phyloP scores from a whole-genome alignment of 495 filamentous ascomycete species.

The Penicillium turbatum region DNA sequence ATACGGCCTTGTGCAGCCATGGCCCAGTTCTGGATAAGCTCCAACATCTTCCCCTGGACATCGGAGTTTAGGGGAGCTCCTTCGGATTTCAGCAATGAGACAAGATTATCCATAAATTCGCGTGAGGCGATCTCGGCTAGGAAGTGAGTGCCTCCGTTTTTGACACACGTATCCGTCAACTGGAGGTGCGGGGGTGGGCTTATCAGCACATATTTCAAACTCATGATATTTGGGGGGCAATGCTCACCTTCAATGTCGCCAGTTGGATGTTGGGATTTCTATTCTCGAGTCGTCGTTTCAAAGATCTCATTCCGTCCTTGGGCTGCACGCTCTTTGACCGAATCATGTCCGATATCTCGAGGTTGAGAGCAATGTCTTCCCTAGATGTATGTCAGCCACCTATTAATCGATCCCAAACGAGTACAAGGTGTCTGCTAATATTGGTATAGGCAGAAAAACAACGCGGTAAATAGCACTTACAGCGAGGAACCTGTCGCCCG shows the following conservation, averaged over 20 bases:
- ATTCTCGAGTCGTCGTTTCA: constrained; percentile 90
- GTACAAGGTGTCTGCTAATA: neutral
- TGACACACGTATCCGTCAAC: constrained; percentile 97
- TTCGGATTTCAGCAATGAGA: constrained; percentile 80
- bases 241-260: constrained; percentile 75
- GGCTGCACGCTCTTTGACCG: constrained; percentile 94
- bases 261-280: constrained; percentile 96
- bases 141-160: constrained; percentile 97
- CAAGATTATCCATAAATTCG: constrained; percentile 97
- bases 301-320: constrained; percentile 93
- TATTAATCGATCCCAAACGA: neutral
- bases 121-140: constrained; percentile 89
- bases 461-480: constrained; percentile 42
- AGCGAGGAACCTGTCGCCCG: constrained; percentile 89
- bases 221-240: neutral
- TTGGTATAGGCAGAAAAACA: constrained; percentile 4
- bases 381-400: constrained; percentile 39
- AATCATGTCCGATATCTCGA: constrained; percentile 95
- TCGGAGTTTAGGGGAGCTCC: constrained; percentile 73
- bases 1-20: constrained; percentile 81
- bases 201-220: constrained; percentile 9
- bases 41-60: constrained; percentile 84
- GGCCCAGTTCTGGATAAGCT: constrained; percentile 91
- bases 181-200: constrained; percentile 19
- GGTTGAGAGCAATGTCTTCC: constrained; percentile 92